phyloP scores from a whole-genome alignment of 306 rosid genomes.

The Astragalus glycyphyllos region DNA sequence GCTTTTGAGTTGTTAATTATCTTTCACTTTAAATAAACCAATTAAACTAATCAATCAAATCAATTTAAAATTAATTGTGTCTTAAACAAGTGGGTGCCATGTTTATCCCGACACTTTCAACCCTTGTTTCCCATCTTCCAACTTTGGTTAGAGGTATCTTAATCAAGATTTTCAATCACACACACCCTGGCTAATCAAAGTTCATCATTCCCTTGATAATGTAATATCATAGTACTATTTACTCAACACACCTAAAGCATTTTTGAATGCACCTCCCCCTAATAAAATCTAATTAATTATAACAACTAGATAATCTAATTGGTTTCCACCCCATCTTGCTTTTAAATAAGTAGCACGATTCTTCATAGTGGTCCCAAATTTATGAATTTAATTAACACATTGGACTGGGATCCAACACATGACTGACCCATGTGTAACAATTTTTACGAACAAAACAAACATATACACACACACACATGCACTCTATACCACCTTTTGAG shows the following conservation, averaged over 20 bases:
- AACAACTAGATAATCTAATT: not conserved
- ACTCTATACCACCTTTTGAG: conserved; percentile 24
- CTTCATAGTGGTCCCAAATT: conserved; percentile 38
- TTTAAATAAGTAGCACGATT: conserved; percentile 20
- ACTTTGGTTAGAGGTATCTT: conserved; percentile 54
- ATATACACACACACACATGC: not conserved
- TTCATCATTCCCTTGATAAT: conserved; percentile 43
- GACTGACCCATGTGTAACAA: conserved; percentile 32
- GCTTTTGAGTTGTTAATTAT: conserved; percentile 68
- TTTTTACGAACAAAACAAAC: conserved; percentile 23
- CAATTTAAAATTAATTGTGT: not conserved
- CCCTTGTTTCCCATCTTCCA: conserved; percentile 84
- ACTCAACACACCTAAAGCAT: conserved; percentile 1
- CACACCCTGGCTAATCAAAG: conserved; percentile 52
- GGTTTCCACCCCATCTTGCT: not conserved
- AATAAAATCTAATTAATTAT: conserved; percentile 31
- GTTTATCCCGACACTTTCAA: conserved; percentile 78
- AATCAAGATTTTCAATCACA: conserved; percentile 49
- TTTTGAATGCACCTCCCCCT: conserved; percentile 34
- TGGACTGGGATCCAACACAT: conserved; percentile 26
- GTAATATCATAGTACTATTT: not conserved
- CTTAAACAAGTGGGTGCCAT: conserved; percentile 74
- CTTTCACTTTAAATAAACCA: conserved; percentile 23
- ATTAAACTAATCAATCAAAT: conserved; percentile 43
- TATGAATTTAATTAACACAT: conserved; percentile 1